Evolutionary conservation across 2,329 filamentous ascomycete genomes (phyloP), one percentile per base, ranked within the genome.

Genomic region (Chrysoporthe deuterocubensis): DNA sequence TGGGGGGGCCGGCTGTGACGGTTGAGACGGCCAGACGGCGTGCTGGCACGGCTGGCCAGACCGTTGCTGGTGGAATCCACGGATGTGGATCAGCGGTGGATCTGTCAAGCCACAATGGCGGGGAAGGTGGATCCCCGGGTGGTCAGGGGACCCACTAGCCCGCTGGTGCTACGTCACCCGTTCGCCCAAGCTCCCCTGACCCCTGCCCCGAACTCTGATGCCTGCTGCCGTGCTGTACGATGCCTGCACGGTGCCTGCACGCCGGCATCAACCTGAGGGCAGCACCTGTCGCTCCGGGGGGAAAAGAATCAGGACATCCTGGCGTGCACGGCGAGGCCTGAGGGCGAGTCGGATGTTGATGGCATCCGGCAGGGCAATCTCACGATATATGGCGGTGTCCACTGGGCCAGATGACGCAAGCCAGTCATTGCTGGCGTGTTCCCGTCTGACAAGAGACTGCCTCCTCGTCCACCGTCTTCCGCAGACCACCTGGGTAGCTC

Each of bases 51-150:
- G 50, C 26, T 54, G 50, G 50, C 26, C 13, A 54, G 32, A 5
- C 32, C 54, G 14, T 57, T 34, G 44, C 8, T 16, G 18, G 8
- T 46, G 44, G 44, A 18, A 16, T 13, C 13, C 13, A 16, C 14
- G 13, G 44, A 18, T 14, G 11, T 37, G 34, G 7, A 40, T 32
- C 32, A 40, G 32, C n/a, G 26, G 50, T 54, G 34, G 54, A 34
- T 4, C 54, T 14, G n/a, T 64, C 50, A 64, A 64, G 62, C 62
- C 62, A 64, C 62, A 64, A 56, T 64, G 62, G 62, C 62, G 62
- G 62, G 62, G 62, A 32, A 44, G 21, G 61, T 42, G 48, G 48
- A 34, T 7, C 46, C 32, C 5, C 18, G 4, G 26, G 26, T 8
- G 32, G n/a, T 54, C 42, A 57, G 54, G 46, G 60, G 48, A 40